phyloP scores from a whole-genome alignment of 2,329 filamentous ascomycete genomes.

The Dactylellina haptotyla region DNA sequence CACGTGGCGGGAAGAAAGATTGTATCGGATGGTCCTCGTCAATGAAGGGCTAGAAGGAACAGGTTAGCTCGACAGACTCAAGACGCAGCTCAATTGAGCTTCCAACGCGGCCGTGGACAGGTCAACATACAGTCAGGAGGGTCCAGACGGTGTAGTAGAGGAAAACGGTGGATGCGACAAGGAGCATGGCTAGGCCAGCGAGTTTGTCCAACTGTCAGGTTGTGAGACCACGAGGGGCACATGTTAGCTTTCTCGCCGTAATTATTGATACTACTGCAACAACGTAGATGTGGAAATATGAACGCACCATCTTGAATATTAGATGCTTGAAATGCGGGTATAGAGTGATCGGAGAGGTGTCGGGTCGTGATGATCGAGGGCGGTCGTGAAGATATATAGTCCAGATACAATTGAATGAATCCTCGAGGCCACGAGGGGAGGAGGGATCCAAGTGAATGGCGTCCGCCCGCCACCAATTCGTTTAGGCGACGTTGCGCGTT shows the following conservation, averaged over 20 bases:
- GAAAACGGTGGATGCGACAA: slow-evolving; percentile 77
- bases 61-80: slow-evolving; percentile 1
- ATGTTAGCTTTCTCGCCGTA: slow-evolving; percentile 10
- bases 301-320: slow-evolving; percentile 47
- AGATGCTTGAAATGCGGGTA: slow-evolving; percentile 4
- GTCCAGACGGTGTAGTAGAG: slow-evolving; percentile 98
- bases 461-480: slow-evolving; percentile 14
- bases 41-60: slow-evolving; percentile 81
- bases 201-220: slow-evolving; percentile 87
- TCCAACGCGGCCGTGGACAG: slow-evolving; percentile 4
- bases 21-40: slow-evolving; percentile 93
- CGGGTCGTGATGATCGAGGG: slow-evolving; percentile 8
- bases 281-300: not conserved
- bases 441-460: too few species aligned
- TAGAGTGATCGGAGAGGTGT: not conserved
- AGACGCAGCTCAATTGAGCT: slow-evolving; percentile 5
- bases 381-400: not conserved
- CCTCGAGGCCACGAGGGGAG: slow-evolving; percentile 22
- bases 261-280: not conserved
- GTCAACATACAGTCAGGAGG: slow-evolving; percentile 81
- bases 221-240: not conserved
- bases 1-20: slow-evolving; percentile 92
- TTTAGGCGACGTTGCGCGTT: slow-evolving; percentile 54
- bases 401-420: too few species aligned
- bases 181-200: slow-evolving; percentile 78